A percentile compares a stretch with the other conserved stretches of the same genome.
phyloP scores from a whole-genome alignment of 352 stramenopile species.

The Vaucheria bursata region DNA sequence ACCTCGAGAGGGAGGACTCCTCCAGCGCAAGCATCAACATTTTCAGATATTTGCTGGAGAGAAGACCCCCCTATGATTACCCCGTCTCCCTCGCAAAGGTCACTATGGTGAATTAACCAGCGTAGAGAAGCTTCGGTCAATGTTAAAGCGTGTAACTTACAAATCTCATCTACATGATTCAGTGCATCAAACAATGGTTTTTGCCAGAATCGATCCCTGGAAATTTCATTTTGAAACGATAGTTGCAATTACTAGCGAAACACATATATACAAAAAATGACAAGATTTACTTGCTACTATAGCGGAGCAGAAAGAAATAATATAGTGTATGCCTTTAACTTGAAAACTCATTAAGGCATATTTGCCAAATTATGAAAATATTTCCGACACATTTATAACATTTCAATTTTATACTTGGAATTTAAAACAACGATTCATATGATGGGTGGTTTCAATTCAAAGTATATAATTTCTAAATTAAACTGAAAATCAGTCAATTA shows the following conservation, averaged over 20 bases:
- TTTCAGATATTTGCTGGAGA: constrained; percentile 39
- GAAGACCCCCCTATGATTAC: constrained; percentile 49
- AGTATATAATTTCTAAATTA: neutral
- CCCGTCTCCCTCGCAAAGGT: constrained; percentile 34
- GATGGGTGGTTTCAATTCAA: neutral
- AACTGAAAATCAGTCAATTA: neutral
- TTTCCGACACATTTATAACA: neutral
- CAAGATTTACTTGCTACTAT: neutral
- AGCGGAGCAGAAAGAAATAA: neutral
- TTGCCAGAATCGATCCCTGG: constrained; percentile 53
- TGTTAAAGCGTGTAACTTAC: constrained; percentile 26
- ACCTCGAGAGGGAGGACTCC: constrained; percentile 13
- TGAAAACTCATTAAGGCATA: neutral
- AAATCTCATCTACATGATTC: constrained; percentile 39
- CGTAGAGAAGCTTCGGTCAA: constrained; percentile 45
- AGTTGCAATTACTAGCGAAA: neutral
- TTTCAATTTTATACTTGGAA: neutral
- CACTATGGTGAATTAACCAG: constrained; percentile 52
- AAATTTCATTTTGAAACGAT: constrained; percentile 17
- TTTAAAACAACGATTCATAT: neutral
- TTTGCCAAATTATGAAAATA: neutral
- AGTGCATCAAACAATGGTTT: constrained; percentile 51
- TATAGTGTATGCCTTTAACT: neutral
- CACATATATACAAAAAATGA: neutral
- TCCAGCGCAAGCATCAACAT: constrained; percentile 33